These are phyloP conservation scores for Fusarium sulawesiense DNA, from an alignment of 2,329 filamentous ascomycete species.

Conservation along the genomic window DNA sequence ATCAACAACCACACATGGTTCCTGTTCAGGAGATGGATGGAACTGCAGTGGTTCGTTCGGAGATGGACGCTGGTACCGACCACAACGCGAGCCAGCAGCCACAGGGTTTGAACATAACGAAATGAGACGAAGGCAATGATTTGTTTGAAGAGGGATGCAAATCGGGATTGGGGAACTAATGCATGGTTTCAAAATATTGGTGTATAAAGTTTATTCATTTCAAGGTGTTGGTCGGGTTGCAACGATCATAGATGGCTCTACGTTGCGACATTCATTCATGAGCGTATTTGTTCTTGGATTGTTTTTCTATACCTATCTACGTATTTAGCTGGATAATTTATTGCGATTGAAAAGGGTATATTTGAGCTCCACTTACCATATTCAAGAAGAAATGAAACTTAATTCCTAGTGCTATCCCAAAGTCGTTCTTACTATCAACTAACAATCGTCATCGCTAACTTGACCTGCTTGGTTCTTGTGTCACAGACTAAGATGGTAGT, in stretches of 20 bases:
- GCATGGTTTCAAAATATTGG: background rate
- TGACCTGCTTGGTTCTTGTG: background rate
- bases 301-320: background rate
- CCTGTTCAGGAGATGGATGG: constrained; percentile 43
- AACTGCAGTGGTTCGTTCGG: constrained; percentile 25
- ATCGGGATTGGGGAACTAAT: background rate
- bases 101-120: constrained; percentile 8
- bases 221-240: no score
- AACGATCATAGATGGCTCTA: background rate
- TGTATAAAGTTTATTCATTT: background rate
- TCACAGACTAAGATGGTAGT: background rate
- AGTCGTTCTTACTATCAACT: background rate
- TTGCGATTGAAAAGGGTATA: background rate
- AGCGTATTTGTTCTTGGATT: background rate
- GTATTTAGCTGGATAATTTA: background rate
- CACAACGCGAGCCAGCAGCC: background rate
- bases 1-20: constrained; percentile 24
- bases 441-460: background rate
- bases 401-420: background rate
- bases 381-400: no score
- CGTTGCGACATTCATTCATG: constrained; percentile 1
- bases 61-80: constrained; percentile 39
- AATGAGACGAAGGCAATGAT: background rate
- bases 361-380: background rate
- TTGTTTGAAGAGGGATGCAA: background rate